These are phyloP conservation scores for Leishmania aethiopica DNA, from an alignment of 208 protist species.

Conservation along the genomic window DNA sequence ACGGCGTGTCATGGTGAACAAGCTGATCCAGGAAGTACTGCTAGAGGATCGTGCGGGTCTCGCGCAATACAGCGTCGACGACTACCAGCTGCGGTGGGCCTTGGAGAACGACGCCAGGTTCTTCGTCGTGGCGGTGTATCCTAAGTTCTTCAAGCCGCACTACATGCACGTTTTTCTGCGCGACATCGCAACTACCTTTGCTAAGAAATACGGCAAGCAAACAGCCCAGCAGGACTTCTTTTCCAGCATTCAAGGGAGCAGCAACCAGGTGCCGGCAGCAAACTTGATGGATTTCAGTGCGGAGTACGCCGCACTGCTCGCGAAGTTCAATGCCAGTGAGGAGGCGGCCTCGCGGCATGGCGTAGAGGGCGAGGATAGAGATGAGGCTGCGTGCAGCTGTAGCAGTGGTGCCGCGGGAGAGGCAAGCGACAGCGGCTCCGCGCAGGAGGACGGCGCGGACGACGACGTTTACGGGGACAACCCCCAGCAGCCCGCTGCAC, in stretches of 20 bases:
- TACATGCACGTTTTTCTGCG: constrained; percentile 92
- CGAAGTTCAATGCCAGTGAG: constrained; percentile 59
- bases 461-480: background rate
- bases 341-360: constrained; percentile 34
- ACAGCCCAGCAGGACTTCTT: constrained; percentile 21
- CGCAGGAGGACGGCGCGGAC: constrained; percentile 18
- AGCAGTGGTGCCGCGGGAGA: constrained; percentile 2
- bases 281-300: constrained; percentile 55
- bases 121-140: constrained; percentile 93
- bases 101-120: constrained; percentile 94
- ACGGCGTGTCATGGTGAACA: constrained; percentile 88
- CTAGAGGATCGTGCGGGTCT: constrained; percentile 92
- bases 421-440: constrained; percentile 8
- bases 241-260: background rate
- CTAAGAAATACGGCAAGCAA: constrained; percentile 53
- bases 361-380: constrained; percentile 14
- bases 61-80: constrained; percentile 60
- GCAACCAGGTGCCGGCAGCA: background rate
- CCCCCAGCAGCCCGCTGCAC: background rate
- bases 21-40: constrained; percentile 92
- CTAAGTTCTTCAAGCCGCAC: constrained; percentile 85
- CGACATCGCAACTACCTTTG: constrained; percentile 78
- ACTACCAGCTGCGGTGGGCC: constrained; percentile 93
- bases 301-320: constrained; percentile 48
- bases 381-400: constrained; percentile 15